These are phyloP conservation scores for Mucor irregularis DNA, from an alignment of 371 early-diverging fungal genomes.

Conservation along the genomic window DNA sequence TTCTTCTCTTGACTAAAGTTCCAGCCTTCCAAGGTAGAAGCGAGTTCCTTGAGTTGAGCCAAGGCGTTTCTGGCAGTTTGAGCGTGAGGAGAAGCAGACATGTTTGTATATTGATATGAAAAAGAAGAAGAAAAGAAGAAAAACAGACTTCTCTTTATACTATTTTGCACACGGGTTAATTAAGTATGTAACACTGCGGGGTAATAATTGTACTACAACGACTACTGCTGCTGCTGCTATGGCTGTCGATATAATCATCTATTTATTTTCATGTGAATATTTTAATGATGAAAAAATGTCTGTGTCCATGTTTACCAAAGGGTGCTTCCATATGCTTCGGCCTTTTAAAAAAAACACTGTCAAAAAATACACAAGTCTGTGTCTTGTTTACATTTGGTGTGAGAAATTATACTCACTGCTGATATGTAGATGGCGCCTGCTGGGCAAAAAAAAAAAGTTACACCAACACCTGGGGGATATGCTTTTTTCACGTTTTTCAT, in stretches of 20 bases:
- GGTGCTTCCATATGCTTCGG: too few species aligned
- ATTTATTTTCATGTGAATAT: neutral
- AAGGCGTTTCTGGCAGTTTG: constrained; percentile 18
- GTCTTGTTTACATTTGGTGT: too few species aligned
- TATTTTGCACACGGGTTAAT: neutral
- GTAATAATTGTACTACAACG: too few species aligned
- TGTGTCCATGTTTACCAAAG: too few species aligned
- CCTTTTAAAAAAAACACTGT: neutral
- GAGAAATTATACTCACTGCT: too few species aligned
- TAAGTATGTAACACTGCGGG: neutral
- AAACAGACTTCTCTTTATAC: neutral
- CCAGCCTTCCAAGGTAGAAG: constrained; percentile 27
- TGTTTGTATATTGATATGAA: neutral
- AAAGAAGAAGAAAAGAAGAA: neutral
- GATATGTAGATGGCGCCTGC: too few species aligned
- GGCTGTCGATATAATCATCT: too few species aligned
- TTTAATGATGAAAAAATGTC: too few species aligned
- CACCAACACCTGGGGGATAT: neutral
- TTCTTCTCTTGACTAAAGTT: constrained; percentile 22
- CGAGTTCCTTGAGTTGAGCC: constrained; percentile 22
- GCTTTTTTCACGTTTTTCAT: neutral
- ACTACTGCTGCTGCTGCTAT: too few species aligned
- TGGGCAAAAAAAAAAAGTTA: neutral
- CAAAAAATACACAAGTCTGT: too few species aligned
- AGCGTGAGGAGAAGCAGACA: constrained; percentile 25